A percentile compares a stretch with the other conserved stretches of the same genome.
Conservation (phyloP, 2,329 filamentous ascomycete genomes). For the Monosporascus sp. region DNA sequence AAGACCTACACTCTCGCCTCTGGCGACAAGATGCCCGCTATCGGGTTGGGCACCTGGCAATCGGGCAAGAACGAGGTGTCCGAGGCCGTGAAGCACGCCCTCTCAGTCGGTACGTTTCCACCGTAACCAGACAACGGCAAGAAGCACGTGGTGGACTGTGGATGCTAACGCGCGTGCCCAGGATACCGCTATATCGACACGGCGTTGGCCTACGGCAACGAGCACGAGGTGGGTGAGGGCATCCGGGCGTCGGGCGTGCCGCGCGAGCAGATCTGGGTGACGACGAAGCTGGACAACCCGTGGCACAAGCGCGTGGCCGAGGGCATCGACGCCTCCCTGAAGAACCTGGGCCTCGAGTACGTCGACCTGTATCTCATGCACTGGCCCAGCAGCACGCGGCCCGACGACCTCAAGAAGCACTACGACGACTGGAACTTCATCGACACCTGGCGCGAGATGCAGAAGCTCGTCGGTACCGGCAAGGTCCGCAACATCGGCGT, state of each 20-base stretch:
- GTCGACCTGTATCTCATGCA: constrained; percentile 69
- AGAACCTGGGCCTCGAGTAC: constrained; percentile 58
- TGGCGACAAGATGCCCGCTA: constrained; percentile 70
- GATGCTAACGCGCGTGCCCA: not conserved
- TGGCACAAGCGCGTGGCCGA: constrained; percentile 66
- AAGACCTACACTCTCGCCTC: constrained; percentile 66
- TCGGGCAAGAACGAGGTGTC: constrained; percentile 64
- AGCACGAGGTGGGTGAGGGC: constrained; percentile 60
- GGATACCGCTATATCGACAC: constrained; percentile 77
- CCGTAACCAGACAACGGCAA: no score
- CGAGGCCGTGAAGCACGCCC: constrained; percentile 64
- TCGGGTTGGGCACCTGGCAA: constrained; percentile 78
- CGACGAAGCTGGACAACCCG: constrained; percentile 78
- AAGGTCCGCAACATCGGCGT: constrained; percentile 79
- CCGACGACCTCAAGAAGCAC: constrained; percentile 59
- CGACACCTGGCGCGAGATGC: constrained; percentile 71
- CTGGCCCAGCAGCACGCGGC: constrained; percentile 63
- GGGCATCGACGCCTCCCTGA: constrained; percentile 54
- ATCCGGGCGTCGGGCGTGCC: constrained; percentile 60
- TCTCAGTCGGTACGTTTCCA: constrained; percentile 32
- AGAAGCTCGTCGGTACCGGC: constrained; percentile 62
- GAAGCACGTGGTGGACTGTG: no score
- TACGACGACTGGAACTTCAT: constrained; percentile 75
- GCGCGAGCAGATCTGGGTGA: constrained; percentile 64
- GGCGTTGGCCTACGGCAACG: constrained; percentile 74